Percentiles rank a stretch among this genome's conserved stretches.
Evolutionary conservation across 306 rosid species (phyloP).

Genomic region (Prunus campanulata): DNA sequence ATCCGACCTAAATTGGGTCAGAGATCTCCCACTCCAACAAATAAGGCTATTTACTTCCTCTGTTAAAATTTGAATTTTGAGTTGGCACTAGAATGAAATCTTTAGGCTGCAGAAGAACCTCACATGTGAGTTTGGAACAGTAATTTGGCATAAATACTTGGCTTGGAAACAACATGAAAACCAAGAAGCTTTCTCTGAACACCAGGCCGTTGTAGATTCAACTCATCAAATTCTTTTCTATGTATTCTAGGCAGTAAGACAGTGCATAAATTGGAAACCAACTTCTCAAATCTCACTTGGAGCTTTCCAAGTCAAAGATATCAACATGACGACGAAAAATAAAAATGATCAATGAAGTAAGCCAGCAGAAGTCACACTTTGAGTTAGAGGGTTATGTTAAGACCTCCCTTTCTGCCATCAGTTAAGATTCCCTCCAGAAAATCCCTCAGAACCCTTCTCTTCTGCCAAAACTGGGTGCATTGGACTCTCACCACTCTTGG

Average conservation of each 20-base stretch:
- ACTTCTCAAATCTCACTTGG: constrained; percentile 1
- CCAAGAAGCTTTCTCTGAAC: constrained; percentile 1
- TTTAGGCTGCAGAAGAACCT: constrained; percentile 4
- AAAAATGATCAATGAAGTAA: not conserved
- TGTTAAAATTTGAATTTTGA: not conserved
- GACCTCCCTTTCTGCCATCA: constrained; percentile 1
- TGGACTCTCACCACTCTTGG: constrained; percentile 4
- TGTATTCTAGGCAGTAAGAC: constrained; percentile 9
- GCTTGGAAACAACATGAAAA: constrained; percentile 9
- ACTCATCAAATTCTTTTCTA: not conserved
- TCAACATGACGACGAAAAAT: constrained; percentile 5
- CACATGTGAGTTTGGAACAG: not conserved
- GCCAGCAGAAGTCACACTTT: constrained; percentile 1
- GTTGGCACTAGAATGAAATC: not conserved
- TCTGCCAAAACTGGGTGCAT: constrained; percentile 23
- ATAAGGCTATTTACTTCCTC: not conserved
- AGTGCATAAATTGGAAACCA: constrained; percentile 9
- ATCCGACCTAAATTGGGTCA: not conserved
- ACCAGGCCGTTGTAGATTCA: constrained; percentile 2
- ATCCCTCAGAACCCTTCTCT: constrained; percentile 12
- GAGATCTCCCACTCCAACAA: not conserved
- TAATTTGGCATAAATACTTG: not conserved
- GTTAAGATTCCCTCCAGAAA: not conserved
- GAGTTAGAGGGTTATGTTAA: constrained; percentile 13
- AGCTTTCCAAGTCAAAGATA: constrained; percentile 15